phyloP scores from a whole-genome alignment of 768 basidiomycete genomes.

The Suillus discolor region DNA sequence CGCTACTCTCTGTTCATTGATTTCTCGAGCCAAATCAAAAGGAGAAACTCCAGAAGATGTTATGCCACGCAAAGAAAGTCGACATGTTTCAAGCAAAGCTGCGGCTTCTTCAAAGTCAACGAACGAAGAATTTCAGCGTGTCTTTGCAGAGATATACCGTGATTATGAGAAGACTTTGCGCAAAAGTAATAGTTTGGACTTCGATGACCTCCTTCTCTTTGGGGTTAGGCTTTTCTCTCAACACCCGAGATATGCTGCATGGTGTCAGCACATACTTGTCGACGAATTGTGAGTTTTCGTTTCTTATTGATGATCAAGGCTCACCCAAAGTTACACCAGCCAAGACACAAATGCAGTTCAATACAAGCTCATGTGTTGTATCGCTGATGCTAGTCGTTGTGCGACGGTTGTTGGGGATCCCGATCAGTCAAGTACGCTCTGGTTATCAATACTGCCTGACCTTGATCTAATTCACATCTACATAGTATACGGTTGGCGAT shows the following conservation, averaged over 20 bases:
- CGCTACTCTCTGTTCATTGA: slow-evolving; percentile 53
- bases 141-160: slow-evolving; percentile 57
- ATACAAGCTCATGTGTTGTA: slow-evolving; percentile 74
- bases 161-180: slow-evolving; percentile 67
- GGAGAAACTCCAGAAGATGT: slow-evolving; percentile 58
- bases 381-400: slow-evolving; percentile 54
- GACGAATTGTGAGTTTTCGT: slow-evolving; percentile 36
- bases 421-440: slow-evolving; percentile 74
- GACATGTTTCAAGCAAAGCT: slow-evolving; percentile 11
- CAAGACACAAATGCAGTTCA: slow-evolving; percentile 85
- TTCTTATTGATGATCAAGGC: not conserved
- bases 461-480: slow-evolving; percentile 1
- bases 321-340: slow-evolving; percentile 29
- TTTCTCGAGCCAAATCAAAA: slow-evolving; percentile 73
- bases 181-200: slow-evolving; percentile 75
- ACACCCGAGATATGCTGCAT: slow-evolving; percentile 50
- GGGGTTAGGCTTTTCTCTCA: slow-evolving; percentile 65
- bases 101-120: not conserved
- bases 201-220: slow-evolving; percentile 80
- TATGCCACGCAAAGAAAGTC: slow-evolving; percentile 16
- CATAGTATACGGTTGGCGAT: slow-evolving; percentile 84
- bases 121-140: slow-evolving; percentile 35
- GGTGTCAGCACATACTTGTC: slow-evolving; percentile 73
- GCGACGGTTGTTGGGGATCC: slow-evolving; percentile 89
- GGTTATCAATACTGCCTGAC: not conserved